Conservation (phyloP, 164 flowering plant species). For the Kingdonia uniflora region DNA sequence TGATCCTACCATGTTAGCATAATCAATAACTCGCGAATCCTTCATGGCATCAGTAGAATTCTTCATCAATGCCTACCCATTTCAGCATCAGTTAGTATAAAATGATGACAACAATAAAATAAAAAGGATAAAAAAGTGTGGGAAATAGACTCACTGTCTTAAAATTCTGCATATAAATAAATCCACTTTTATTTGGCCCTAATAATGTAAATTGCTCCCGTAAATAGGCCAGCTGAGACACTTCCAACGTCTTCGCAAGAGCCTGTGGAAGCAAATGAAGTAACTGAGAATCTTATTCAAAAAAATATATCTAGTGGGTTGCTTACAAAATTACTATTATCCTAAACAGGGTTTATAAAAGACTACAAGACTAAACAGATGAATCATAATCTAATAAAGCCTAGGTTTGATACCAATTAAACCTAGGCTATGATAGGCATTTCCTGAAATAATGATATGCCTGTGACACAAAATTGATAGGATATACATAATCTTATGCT, state of each 20-base stretch:
- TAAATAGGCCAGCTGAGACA: conserved; percentile 64
- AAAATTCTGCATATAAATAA: conserved; percentile 62
- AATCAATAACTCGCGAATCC: conserved; percentile 79
- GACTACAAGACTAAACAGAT: too few species aligned
- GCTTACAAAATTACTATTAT: too few species aligned
- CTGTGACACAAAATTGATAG: too few species aligned
- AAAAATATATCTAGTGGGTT: too few species aligned
- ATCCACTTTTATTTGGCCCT: conserved; percentile 77
- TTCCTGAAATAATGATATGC: too few species aligned
- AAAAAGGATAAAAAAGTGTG: not conserved
- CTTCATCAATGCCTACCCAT: conserved; percentile 52
- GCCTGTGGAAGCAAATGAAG: conserved; percentile 37
- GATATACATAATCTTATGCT: too few species aligned
- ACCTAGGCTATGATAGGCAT: too few species aligned
- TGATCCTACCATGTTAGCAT: conserved; percentile 45
- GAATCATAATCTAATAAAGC: too few species aligned
- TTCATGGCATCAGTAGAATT: conserved; percentile 75
- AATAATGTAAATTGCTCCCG: conserved; percentile 69
- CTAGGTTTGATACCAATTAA: too few species aligned
- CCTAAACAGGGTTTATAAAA: too few species aligned
- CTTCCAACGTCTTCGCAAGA: conserved; percentile 78
- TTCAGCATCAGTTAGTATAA: conserved; percentile 12
- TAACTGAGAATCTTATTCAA: not conserved
- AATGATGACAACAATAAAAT: not conserved
- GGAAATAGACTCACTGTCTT: conserved; percentile 44